phyloP scores from a whole-genome alignment of 1,284 basidiomycete genomes.

The Ustilago loliicola region DNA sequence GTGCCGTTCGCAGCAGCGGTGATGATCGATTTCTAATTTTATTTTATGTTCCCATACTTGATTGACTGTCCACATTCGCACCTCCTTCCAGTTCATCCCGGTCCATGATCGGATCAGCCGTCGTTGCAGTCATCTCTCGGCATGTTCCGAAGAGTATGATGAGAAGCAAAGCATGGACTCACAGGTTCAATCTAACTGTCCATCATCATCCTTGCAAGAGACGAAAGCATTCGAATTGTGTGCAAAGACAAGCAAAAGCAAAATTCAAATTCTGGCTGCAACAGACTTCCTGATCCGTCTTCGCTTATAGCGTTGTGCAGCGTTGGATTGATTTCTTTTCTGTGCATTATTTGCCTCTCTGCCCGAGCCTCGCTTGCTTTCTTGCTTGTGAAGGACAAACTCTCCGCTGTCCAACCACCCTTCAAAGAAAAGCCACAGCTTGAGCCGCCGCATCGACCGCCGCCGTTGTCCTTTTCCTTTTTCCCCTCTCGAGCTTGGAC shows the following conservation, averaged over 20 bases:
- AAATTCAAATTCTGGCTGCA: constrained; percentile 4
- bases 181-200: no score
- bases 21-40: background rate
- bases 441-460: constrained; percentile 9
- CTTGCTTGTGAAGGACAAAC: background rate
- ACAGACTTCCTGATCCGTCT: constrained; percentile 17
- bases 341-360: constrained; percentile 11
- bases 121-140: background rate
- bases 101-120: background rate
- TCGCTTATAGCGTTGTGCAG: constrained; percentile 10
- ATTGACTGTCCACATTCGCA: background rate
- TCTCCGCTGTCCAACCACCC: background rate
- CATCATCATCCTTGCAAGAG: background rate
- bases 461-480: background rate
- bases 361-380: constrained; percentile 26
- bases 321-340: background rate
- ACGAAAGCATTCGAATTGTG: background rate
- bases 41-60: background rate
- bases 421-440: background rate
- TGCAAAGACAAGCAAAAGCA: background rate
- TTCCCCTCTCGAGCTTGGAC: background rate
- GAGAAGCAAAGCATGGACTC: background rate
- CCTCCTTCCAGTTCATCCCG: background rate
- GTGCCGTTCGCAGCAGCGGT: background rate
- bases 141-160: background rate